Base-by-base conservation (phyloP, 805 yeast species). In the Monosporozyma solicola region DNA sequence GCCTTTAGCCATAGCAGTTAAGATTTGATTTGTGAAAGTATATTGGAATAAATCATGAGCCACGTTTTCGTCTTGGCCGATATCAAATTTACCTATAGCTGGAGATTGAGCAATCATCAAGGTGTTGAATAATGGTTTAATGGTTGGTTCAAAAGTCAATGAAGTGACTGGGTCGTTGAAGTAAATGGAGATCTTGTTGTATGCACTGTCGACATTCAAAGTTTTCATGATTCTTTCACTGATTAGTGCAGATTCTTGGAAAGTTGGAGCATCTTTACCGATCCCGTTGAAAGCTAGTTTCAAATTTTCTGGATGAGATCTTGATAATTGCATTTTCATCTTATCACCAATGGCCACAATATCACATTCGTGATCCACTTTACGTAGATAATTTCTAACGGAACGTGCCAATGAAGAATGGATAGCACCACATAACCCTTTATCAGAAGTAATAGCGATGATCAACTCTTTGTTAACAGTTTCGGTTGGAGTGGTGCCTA, bases 401-500 rank as follows among this genome's bases (percentile, higher is more conserved):
- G 86, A 82, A 76, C 92, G 90, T 64, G 97, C 86, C 64, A 92
- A 76, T 76, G 88, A 96, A 51, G 99, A 83, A 78, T 94, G 99
- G 69, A 94, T 89, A 48, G 98, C 91, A 65, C 99, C 99, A 82
- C 99, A 94, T 66, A 94, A 82, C 70, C 99, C 99, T 79, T 94
- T 94, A 78, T 94, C 99, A 55, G 97, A 89, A 49, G 98, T 85
- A 59, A 90, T 82, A 54, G 91, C 97, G 67, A 92, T 78, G 62
- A 92, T 74, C 69, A 94, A 81, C 59, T 86, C 82, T 75, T 84
- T 87, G 66, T 78, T 78, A 50, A 63, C 59, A 10, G 16, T 47
- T 25, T 46, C 25, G 24, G 24, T 27, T 22, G 33, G 29, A 5
- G 41, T 45, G 24, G 27, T 35, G 5, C 39, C 39, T 35, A 35